A percentile compares a stretch with the other conserved stretches of the same genome.
Conservation (phyloP, 352 stramenopile genomes). For the Bremia lactucae region DNA sequence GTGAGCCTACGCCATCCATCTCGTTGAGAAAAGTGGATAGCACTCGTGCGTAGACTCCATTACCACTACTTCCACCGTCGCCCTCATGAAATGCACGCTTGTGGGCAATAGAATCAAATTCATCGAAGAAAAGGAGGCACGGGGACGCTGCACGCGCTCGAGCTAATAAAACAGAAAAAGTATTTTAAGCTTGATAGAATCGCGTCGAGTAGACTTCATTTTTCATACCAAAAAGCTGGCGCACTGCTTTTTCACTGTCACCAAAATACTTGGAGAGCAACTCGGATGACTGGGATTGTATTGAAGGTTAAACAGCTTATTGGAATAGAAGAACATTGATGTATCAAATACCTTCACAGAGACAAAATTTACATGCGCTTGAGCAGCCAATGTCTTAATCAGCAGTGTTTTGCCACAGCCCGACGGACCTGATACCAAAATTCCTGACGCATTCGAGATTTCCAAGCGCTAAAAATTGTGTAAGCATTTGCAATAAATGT, state of each 20-base stretch:
- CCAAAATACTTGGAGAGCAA: conserved; percentile 84
- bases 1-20: conserved; percentile 65
- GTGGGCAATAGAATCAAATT: conserved; percentile 74
- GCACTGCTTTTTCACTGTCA: conserved; percentile 75
- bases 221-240: conserved; percentile 61
- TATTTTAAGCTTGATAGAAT: background rate
- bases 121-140: conserved; percentile 80
- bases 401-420: conserved; percentile 79
- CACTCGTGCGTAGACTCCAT: conserved; percentile 66
- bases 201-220: background rate
- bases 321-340: background rate
- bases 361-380: conserved; percentile 64
- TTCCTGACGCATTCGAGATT: conserved; percentile 51
- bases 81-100: conserved; percentile 51
- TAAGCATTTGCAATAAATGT: background rate
- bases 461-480: conserved; percentile 35
- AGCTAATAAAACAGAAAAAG: conserved; percentile 21
- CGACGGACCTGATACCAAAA: conserved; percentile 71
- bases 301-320: conserved; percentile 4
- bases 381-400: conserved; percentile 47
- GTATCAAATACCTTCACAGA: conserved; percentile 57
- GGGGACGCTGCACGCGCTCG: conserved; percentile 57
- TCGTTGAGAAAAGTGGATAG: conserved; percentile 81
- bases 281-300: conserved; percentile 48
- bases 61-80: conserved; percentile 26